Conservation (phyloP, 2,329 filamentous ascomycete species). For the Fusarium algeriense region DNA sequence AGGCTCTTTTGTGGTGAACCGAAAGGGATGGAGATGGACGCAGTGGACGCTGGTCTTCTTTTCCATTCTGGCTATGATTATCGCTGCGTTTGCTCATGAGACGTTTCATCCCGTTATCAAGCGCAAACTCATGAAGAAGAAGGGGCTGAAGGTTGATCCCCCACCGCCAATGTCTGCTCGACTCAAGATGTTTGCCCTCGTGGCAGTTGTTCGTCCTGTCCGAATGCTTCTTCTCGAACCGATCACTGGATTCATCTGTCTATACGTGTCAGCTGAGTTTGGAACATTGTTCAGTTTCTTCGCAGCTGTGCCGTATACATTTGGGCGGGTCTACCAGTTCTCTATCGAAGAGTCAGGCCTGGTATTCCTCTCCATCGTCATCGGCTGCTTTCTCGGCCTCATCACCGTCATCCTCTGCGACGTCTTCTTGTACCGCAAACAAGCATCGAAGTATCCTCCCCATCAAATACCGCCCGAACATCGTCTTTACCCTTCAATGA, state of each 20-base stretch:
- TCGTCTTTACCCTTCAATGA: conserved; percentile 69
- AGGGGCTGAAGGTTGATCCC: conserved; percentile 47
- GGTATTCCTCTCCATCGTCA: conserved; percentile 60
- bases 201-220: conserved; percentile 63
- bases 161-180: conserved; percentile 42
- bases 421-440: conserved; percentile 56
- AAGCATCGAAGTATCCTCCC: conserved; percentile 49
- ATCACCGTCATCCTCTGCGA: conserved; percentile 58
- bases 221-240: conserved; percentile 73
- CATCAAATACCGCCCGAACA: conserved; percentile 64
- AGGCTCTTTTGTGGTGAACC: conserved; percentile 60
- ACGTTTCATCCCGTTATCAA: conserved; percentile 68
- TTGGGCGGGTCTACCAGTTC: conserved; percentile 60
- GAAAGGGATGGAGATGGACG: conserved; percentile 66
- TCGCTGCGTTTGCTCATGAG: conserved; percentile 61
- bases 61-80: conserved; percentile 51
- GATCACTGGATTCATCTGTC: conserved; percentile 67
- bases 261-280: conserved; percentile 65
- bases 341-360: conserved; percentile 56
- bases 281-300: conserved; percentile 67
- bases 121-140: conserved; percentile 53
- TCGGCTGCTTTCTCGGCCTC: conserved; percentile 60
- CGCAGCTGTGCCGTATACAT: conserved; percentile 63
- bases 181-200: conserved; percentile 53
- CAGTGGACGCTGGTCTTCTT: conserved; percentile 65